These are phyloP conservation scores for Globisporangium iwayamae DNA, from an alignment of 352 stramenopile species.

Conservation along the genomic window DNA sequence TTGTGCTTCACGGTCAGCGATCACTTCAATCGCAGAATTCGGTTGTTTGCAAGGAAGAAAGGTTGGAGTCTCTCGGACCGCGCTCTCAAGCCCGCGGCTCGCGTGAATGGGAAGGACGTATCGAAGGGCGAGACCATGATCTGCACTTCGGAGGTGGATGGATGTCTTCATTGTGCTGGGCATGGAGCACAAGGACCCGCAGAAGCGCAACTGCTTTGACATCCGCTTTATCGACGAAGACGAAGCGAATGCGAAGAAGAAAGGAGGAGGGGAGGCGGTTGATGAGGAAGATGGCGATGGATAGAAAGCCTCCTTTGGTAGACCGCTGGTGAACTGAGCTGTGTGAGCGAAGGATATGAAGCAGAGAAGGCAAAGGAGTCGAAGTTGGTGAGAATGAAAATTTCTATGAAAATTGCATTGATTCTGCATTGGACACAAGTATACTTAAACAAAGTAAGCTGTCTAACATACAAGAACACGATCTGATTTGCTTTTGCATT, in stretches of 20 bases:
- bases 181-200: conserved; percentile 81
- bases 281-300: not conserved
- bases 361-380: too few relatives aligned
- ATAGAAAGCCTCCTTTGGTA: not conserved
- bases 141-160: conserved; percentile 77
- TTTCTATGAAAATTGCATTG: too few relatives aligned
- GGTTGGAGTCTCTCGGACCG: conserved; percentile 74
- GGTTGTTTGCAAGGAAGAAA: conserved; percentile 76
- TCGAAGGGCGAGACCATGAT: conserved; percentile 65
- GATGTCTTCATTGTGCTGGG: conserved; percentile 84
- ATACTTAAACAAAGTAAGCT: too few relatives aligned
- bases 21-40: conserved; percentile 89
- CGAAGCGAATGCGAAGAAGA: conserved; percentile 48
- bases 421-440: too few relatives aligned
- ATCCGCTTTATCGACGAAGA: conserved; percentile 81
- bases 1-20: conserved; percentile 91
- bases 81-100: conserved; percentile 56
- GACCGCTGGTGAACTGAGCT: too few relatives aligned
- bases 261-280: not conserved
- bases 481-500: too few relatives aligned
- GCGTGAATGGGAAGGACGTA: conserved; percentile 54
- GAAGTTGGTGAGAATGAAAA: too few relatives aligned
- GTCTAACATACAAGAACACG: too few relatives aligned
- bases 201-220: conserved; percentile 76
- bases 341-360: too few relatives aligned